Evolutionary conservation across 192 early-diverging fungal species (phyloP).

Genomic region (Gamsiella multidivaricata): DNA sequence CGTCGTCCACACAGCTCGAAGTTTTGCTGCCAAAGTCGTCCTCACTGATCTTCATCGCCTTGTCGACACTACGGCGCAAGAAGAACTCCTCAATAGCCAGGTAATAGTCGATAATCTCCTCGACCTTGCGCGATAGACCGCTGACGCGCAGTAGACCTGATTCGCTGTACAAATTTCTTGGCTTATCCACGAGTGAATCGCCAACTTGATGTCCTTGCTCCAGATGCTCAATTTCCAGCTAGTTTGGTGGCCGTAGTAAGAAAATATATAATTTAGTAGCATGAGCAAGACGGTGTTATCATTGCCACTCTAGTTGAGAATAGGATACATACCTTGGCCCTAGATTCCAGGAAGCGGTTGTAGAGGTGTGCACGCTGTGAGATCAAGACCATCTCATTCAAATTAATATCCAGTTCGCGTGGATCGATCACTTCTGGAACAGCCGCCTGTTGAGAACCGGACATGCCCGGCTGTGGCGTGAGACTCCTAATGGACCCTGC

Average conservation of each 20-base stretch:
- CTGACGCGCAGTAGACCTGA: slow-evolving; percentile 66
- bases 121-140: slow-evolving; percentile 68
- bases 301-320: no score
- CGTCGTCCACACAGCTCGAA: slow-evolving; percentile 87
- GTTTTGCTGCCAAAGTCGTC: slow-evolving; percentile 60
- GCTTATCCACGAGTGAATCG: slow-evolving; percentile 53
- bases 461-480: slow-evolving; percentile 39
- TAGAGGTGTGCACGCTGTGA: slow-evolving; percentile 83
- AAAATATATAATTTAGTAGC: neutral
- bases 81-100: slow-evolving; percentile 82
- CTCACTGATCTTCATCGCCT: slow-evolving; percentile 79
- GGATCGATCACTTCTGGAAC: slow-evolving; percentile 69
- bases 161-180: slow-evolving; percentile 58
- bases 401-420: slow-evolving; percentile 80
- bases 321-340: slow-evolving; percentile 67
- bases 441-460: slow-evolving; percentile 14
- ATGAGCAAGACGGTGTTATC: no score
- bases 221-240: slow-evolving; percentile 51
- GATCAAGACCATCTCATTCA: slow-evolving; percentile 86
- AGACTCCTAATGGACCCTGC: slow-evolving; percentile 34
- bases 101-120: slow-evolving; percentile 75
- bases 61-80: slow-evolving; percentile 76
- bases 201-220: slow-evolving; percentile 25
- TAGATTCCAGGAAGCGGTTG: slow-evolving; percentile 83
- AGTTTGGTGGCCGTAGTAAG: neutral